Base-by-base conservation (phyloP, 352 stramenopile genomes). In the Phytopythium aichiense region DNA sequence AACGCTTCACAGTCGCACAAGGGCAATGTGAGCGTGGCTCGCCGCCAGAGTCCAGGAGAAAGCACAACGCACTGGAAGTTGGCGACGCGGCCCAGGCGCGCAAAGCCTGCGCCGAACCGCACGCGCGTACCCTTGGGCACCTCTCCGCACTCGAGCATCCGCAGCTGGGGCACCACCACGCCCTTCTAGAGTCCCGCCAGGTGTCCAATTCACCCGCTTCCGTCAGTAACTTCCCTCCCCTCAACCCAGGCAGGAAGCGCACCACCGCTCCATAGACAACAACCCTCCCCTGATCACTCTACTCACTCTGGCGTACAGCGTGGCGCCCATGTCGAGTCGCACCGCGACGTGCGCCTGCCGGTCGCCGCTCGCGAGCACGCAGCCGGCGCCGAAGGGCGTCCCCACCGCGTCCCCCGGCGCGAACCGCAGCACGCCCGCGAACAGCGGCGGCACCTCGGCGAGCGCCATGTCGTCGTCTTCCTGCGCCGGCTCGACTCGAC, bases 341-440 rank as follows among this genome's bases (percentile, higher is more conserved):
- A 90, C 79, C 37, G 86, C 69, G 18, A 92, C 73, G 50, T 88
- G 77, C 30, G 60, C 55, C 66, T 84, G 71, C 50, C 77, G 58
- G 61, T 87, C 76, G 40, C 80, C 83, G 50, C 60, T 63, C 48
- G 40, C 60, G 33, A 62, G 68, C 49, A 94, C 83, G 31, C 72
- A 59, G 9, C 85, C 85, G 2, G 68, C 53, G 2, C 85, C 85
- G 51, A 88, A 94, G 18, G 81, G 76, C 35, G 82, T 92, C 58
- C 73, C 75, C 28, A 94, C 85, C 28, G 58, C 61, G 64, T 94
- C 85, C 35, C 85, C 85, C 12, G 58, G 62, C 30, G 68, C 62
- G 59, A 89, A 94, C 56, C 85, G 85, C 56, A 94, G 63, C 54
- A 74, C 71, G 61, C 86, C 74, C 52, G 85, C 79, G 56, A 94